Base-by-base conservation (phyloP, 805 yeast genomes). In the Candida silvatica region DNA sequence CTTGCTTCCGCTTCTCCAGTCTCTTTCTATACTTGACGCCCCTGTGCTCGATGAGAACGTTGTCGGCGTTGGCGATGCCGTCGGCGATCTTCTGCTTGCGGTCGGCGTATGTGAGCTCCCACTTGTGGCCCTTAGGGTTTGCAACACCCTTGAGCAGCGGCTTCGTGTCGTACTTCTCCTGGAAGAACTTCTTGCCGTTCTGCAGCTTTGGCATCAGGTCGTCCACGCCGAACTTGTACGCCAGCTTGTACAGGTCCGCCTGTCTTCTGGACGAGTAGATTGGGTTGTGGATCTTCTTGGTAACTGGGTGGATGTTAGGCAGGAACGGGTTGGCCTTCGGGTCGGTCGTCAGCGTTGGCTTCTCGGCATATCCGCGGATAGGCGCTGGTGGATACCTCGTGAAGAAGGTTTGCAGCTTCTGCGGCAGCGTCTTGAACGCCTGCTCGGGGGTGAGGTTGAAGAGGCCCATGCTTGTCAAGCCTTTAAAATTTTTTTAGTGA, bases 301-400 rank as follows among this genome's bases (percentile, higher is more conserved):
- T 85, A 17, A 80, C 72, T 16, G 94, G 86, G 56, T 87, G 87
- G 50, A 71, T 80, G 57, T 85, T 87, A 17, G 94, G 80, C 37
- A 85, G 58, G 57, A 88, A 88, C 35, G 97, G 97, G 58, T 88
- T 88, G 46, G 87, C 82, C 40, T 74, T 71, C 17, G 72, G 68
- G 32, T 86, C 88, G 32, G 61, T 62, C 17, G 83, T 77, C 20
- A 73, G 61, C 2, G 83, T 72, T 34, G 94, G 81, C 42, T 66
- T 69, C 3, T 66, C 59, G 4, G 84, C 65, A 56, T 86, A 88
- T 45, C 69, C 54, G 15, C 71, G 69, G 58, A 74, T 76, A n/a
- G 87, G 90, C 17, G 79, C 62, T 6, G 96, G 96, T 22, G 97
- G 97, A 52, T 75, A 84, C 55, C 74, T 79, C 33, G 74, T 66